Evolutionary conservation across 306 rosid genomes (phyloP).

Genomic region (Acacia crassicarpa): DNA sequence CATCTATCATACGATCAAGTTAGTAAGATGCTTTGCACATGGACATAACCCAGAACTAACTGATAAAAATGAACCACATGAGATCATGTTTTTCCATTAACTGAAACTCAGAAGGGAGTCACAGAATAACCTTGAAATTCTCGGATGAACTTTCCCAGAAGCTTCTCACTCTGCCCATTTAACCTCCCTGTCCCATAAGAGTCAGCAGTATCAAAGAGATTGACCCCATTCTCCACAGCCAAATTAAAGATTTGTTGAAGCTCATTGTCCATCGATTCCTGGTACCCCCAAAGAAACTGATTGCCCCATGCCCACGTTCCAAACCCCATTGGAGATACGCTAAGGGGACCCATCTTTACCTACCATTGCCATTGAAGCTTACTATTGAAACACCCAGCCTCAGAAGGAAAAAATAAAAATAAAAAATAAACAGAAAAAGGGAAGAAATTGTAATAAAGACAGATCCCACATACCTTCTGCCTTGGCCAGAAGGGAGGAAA

Average conservation of each 20-base stretch:
- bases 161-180: constrained; percentile 91
- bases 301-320: constrained; percentile 99
- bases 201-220: constrained; percentile 91
- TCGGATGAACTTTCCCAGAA: constrained; percentile 72
- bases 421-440: not conserved
- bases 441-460: not conserved
- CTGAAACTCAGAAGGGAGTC: constrained; percentile 16
- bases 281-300: constrained; percentile 89
- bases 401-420: no score
- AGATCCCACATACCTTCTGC: constrained; percentile 51
- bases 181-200: constrained; percentile 93
- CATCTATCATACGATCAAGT: not conserved
- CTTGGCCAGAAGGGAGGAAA: constrained; percentile 75
- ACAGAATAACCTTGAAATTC: constrained; percentile 62
- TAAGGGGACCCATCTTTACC: constrained; percentile 87
- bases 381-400: not conserved
- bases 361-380: constrained; percentile 32
- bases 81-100: not conserved
- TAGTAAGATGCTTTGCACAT: not conserved
- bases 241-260: constrained; percentile 77
- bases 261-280: constrained; percentile 80
- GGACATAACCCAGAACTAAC: not conserved
- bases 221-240: constrained; percentile 75
- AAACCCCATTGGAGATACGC: constrained; percentile 90
- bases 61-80: not conserved